These are phyloP conservation scores for Cymbopogon flexuosus DNA, from an alignment of 202 grass and related monocot species.

Conservation along the genomic window DNA sequence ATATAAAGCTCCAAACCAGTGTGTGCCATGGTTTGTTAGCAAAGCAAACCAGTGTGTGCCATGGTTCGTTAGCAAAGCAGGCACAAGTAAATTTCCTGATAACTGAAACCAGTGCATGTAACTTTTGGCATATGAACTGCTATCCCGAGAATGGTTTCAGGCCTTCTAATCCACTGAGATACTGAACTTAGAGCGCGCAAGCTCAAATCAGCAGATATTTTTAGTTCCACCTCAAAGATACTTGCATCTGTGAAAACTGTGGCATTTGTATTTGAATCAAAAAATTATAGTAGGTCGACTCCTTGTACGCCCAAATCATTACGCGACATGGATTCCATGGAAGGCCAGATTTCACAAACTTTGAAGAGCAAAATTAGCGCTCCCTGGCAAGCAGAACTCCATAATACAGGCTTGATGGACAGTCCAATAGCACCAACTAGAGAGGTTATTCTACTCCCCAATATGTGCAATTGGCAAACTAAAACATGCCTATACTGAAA, in stretches of 20 bases:
- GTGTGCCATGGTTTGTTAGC: not conserved
- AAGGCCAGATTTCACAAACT: not conserved
- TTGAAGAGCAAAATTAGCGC: not conserved
- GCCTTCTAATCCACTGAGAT: not conserved
- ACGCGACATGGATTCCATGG: not conserved
- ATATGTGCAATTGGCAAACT: not conserved
- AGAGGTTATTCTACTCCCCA: not conserved
- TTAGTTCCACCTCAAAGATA: not conserved
- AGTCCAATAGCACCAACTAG: not conserved
- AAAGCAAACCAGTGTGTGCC: not conserved
- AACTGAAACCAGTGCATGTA: not conserved
- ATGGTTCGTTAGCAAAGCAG: not conserved
- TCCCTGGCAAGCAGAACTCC: not conserved
- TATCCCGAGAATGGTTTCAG: not conserved
- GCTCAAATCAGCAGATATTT: not conserved
- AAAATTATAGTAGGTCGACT: not conserved
- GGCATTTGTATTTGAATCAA: not conserved
- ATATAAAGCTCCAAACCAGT: constrained; percentile 12
- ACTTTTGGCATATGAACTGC: not conserved
- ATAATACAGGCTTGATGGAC: not conserved
- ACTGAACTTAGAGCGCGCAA: not conserved
- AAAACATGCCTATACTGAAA: not conserved
- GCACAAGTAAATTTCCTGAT: not conserved
- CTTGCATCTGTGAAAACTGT: not conserved
- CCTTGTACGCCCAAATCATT: not conserved